Evolutionary conservation across 2,329 filamentous ascomycete genomes (phyloP), one percentile per base, ranked within the genome.

Genomic region (Graphilbum fragrans): DNA sequence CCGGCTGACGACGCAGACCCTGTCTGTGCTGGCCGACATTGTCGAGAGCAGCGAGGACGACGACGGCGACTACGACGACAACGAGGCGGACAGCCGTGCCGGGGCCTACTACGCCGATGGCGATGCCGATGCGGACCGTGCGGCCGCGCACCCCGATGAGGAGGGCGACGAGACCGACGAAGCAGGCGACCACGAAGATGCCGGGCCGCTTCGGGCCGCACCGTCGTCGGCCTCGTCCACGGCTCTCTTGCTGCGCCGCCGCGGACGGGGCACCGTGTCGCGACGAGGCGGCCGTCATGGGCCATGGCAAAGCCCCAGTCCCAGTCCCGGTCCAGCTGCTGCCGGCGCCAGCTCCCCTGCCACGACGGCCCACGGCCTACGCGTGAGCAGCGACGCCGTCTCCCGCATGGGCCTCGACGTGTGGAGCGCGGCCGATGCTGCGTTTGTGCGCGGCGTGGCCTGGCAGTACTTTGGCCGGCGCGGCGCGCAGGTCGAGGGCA

Each of bases 331-430:
- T 21, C 32, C 21, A 14, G 6, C 14, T 6, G 14, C 10, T 23
- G 31, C 27, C 19, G 29, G 37, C 29, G 19, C 14, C 27, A 9
- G 22, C 9, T 11, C 21, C 21, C 51, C 4, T 50, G 55, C 8
- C 46, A 49, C 32, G 14, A 19, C 32, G n/a, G 8, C 7, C 9
- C 31, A 11, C 10, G n/a, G n/a, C 37, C 59, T 84, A 38, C 65
- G 68, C 12, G 63, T 90, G 19, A 72, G 71, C 47, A 75, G 72
- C 48, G 77, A 78, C 21, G 76, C 82, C 41, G 57, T 90, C 38
- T 70, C 75, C 44, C 66, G 69, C 36, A 82, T 90, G 77, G 85
- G 85, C 0, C 67, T 92, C 18, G 85, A 92, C 51, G 68, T 79
- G 1, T 92, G 84, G 83, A 87, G 81, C 54, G 65, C 70, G 25